Percentiles rank a stretch among this genome's conserved stretches.
These are phyloP conservation scores for Chaetomiaceae sp. DNA, from an alignment of 2,329 filamentous ascomycete species.

Conservation along the genomic window DNA sequence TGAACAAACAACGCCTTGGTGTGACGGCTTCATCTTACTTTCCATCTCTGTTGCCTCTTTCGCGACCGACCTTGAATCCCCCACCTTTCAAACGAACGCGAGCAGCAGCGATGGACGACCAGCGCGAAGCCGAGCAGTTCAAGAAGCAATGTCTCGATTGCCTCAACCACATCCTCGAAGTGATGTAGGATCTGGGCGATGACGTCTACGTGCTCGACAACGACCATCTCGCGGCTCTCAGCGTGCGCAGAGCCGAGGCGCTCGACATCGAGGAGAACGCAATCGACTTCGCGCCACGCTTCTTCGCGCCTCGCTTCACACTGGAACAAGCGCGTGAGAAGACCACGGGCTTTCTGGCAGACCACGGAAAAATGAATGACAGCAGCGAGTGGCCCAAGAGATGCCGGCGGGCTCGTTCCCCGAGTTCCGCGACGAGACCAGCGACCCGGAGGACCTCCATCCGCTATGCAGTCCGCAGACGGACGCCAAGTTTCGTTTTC, in stretches of 20 bases:
- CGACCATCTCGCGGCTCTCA: neutral
- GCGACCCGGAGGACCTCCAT: constrained; percentile 1
- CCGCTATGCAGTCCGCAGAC: neutral
- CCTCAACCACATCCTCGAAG: neutral
- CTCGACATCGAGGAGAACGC: constrained; percentile 3
- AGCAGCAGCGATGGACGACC: neutral
- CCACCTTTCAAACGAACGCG: too few relatives aligned
- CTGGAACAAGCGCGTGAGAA: neutral
- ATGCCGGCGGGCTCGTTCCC: constrained; percentile 6
- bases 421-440: too few relatives aligned
- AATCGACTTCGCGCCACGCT: neutral
- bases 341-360: neutral
- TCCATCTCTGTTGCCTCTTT: too few relatives aligned
- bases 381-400: neutral
- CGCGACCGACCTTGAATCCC: too few relatives aligned
- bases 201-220: neutral
- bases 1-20: too few relatives aligned
- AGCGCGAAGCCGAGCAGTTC: neutral
- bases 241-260: neutral
- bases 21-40: too few relatives aligned
- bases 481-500: neutral
- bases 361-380: neutral
- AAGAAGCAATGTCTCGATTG: neutral
- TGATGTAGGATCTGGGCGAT: neutral
- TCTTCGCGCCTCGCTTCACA: neutral